Percentiles rank a stretch among this genome's conserved stretches.
These are phyloP conservation scores for Lentinula detonsa DNA, from an alignment of 768 basidiomycete species.

Conservation along the genomic window DNA sequence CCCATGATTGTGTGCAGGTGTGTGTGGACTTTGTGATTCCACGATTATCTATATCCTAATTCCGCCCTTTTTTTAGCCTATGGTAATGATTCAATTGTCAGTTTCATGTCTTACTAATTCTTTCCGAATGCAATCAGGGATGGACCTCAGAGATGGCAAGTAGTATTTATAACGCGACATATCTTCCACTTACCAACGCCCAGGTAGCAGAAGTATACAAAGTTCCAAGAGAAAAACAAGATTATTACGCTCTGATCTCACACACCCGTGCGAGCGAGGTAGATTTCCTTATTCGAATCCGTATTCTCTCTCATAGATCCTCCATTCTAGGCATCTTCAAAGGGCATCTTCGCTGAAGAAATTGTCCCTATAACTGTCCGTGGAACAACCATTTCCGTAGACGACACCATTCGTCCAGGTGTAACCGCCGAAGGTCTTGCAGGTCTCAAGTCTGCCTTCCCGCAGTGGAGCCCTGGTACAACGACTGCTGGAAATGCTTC, in stretches of 20 bases:
- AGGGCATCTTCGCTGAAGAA: slow-evolving; percentile 78
- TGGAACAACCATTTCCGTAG: slow-evolving; percentile 59
- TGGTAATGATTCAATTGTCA: neutral
- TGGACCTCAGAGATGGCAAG: slow-evolving; percentile 81
- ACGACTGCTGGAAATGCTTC: slow-evolving; percentile 86
- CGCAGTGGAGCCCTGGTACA: slow-evolving; percentile 62
- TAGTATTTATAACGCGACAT: neutral
- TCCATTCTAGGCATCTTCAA: slow-evolving; percentile 46
- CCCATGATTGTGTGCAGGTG: slow-evolving; percentile 74
- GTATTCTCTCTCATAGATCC: neutral
- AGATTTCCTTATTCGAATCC: slow-evolving; percentile 3
- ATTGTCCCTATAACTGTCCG: slow-evolving; percentile 82
- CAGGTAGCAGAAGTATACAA: slow-evolving; percentile 68
- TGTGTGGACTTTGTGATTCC: neutral
- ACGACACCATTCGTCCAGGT: slow-evolving; percentile 85
- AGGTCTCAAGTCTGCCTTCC: slow-evolving; percentile 83
- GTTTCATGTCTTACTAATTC: neutral
- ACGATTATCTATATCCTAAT: neutral
- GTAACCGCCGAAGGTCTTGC: slow-evolving; percentile 74
- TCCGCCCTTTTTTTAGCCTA: neutral
- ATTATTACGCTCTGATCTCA: slow-evolving; percentile 84
- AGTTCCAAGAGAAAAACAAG: slow-evolving; percentile 78
- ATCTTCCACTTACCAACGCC: neutral
- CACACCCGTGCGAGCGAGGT: slow-evolving; percentile 76
- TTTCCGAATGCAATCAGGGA: slow-evolving; percentile 56